Evolutionary conservation across 2,329 filamentous ascomycete species (phyloP), one percentile per base, ranked within the genome.

Genomic region (Anthostomella pinea): DNA sequence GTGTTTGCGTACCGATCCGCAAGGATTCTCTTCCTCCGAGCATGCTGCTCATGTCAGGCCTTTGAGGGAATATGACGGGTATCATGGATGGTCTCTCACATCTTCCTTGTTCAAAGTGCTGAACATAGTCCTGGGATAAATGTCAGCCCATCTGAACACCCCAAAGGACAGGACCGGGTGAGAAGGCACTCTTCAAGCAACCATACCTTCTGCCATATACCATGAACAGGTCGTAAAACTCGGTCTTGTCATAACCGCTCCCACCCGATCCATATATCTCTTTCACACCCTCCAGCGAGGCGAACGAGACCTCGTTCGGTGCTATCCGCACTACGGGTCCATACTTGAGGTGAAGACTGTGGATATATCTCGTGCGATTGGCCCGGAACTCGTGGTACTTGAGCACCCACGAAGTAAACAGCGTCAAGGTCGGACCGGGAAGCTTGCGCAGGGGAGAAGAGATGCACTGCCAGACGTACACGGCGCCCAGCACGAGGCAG

Each of bases 1-100:
- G 74, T 78, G 59, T 85, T 85, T 19, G 81, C 77, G 55, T 86
- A 86, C 19, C 79, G 69, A 51, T 84, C 79, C 1, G 81, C 81
- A 28, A 85, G 66, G 30, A 81, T 64, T 18, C 79, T 70, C 53
- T 80, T 83, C 41, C 79, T 71, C 45, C 72, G 75, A 19, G 75
- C 76, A 52, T 86, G 82, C 75, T 83, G 33, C 6, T 22, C 2
- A 20, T 14, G 21, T 54, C 18, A 49, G 38, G 14, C 17, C 33
- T 4, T 16, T 10, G 10, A 5, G 5, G 4, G 11, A n/a, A 16
- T 13, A 8, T 5, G 6, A 29, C 21, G 18, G 10, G 5, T 18
- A 13, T 11, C 8, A 13, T n/a, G 18, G 13, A 21, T 4, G n/a
- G 16, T n/a, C 6, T 54, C 70, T 58, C 49, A 75, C 73, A 47